phyloP scores from a whole-genome alignment of 2,329 filamentous ascomycete genomes.

The Furcasterigmium furcatum region DNA sequence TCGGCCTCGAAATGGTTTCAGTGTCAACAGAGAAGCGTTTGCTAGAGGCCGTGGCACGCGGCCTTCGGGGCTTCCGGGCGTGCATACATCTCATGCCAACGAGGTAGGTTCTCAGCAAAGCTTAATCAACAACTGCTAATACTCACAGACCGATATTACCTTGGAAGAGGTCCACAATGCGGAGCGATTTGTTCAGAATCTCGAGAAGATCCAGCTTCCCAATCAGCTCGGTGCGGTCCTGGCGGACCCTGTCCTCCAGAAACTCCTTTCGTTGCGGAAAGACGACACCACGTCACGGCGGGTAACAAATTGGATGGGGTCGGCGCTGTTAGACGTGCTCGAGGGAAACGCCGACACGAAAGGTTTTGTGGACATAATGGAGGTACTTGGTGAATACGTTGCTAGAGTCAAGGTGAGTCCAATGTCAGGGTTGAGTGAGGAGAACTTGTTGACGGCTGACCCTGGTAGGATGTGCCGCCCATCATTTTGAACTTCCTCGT shows the following conservation, averaged over 20 bases:
- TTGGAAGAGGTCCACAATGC: constrained; percentile 77
- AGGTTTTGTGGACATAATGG: constrained; percentile 51
- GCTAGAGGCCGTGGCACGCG: constrained; percentile 32
- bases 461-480: constrained; percentile 25
- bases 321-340: constrained; percentile 52
- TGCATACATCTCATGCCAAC: constrained; percentile 71
- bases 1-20: constrained; percentile 53
- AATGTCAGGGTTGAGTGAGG: too few relatives aligned
- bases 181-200: constrained; percentile 63
- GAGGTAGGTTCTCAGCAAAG: constrained; percentile 44
- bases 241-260: constrained; percentile 74
- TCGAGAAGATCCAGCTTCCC: constrained; percentile 78
- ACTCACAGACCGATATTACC: constrained; percentile 53
- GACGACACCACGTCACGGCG: constrained; percentile 47
- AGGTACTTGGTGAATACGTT: constrained; percentile 54
- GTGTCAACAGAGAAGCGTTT: constrained; percentile 52
- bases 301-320: constrained; percentile 57
- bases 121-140: constrained; percentile 6
- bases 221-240: constrained; percentile 78
- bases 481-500: constrained; percentile 46
- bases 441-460: too few relatives aligned
- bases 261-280: constrained; percentile 65
- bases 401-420: constrained; percentile 49
- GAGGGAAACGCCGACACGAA: constrained; percentile 46
- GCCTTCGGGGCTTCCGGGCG: constrained; percentile 56